These are phyloP conservation scores for Hippophae tibetana DNA, from an alignment of 306 rosid genomes.

Conservation along the genomic window DNA sequence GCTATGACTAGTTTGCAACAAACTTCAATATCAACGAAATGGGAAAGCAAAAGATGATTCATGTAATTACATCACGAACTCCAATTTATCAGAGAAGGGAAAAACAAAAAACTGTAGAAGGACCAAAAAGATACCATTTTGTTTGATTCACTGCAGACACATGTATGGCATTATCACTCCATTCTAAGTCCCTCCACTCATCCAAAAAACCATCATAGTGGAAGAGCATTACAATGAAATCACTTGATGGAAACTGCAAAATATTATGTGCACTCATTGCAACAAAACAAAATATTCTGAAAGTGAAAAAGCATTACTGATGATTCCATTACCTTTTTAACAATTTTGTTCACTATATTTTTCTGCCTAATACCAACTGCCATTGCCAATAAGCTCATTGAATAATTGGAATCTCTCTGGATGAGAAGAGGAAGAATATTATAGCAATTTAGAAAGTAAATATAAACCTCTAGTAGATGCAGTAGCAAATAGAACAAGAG, in stretches of 20 bases:
- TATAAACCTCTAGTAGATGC: not conserved
- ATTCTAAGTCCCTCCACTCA: conserved; percentile 39
- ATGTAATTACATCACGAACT: too few species aligned
- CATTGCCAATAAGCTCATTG: conserved; percentile 68
- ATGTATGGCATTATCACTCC: conserved; percentile 44
- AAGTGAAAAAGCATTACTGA: conserved; percentile 8
- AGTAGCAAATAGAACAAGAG: not conserved
- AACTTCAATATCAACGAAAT: too few species aligned
- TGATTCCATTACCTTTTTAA: conserved; percentile 52
- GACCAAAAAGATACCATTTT: conserved; percentile 35
- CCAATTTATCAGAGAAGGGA: not conserved
- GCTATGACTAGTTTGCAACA: too few species aligned
- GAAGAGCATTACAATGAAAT: conserved; percentile 47
- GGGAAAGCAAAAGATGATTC: too few species aligned
- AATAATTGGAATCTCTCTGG: conserved; percentile 36
- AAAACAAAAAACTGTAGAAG: not conserved
- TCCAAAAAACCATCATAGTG: conserved; percentile 55
- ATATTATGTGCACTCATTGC: conserved; percentile 9
- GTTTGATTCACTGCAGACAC: conserved; percentile 57
- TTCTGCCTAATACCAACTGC: conserved; percentile 82
- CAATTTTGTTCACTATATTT: conserved; percentile 53
- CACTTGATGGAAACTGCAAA: conserved; percentile 39
- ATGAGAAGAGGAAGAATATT: not conserved
- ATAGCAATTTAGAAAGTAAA: too few species aligned
- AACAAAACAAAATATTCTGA: conserved; percentile 7